Base-by-base conservation (phyloP, 2,329 filamentous ascomycete genomes). In the Botrytis fabae region DNA sequence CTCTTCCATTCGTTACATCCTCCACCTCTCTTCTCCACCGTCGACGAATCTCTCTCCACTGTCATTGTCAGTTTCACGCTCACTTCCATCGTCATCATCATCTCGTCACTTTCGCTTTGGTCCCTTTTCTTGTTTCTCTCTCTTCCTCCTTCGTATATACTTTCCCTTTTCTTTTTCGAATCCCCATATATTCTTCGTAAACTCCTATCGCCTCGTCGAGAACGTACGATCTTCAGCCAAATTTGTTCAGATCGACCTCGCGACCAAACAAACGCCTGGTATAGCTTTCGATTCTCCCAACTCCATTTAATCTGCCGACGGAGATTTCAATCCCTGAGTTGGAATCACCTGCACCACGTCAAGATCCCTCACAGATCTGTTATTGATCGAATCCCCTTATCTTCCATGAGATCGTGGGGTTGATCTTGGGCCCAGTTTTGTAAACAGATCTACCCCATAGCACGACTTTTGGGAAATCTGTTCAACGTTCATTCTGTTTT, bases 391-490 rank as follows among this genome's bases (percentile, higher is more conserved):
- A 46, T 60, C 46, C 40, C 16, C 38, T 40, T 40, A 46, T 61
- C 63, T 60, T 57, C 46, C 22, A 35, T 71, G 61, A 59, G 40
- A 71, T 59, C 61, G 70, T 71, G 70, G 61, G 61, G 48, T 66
- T 65, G 48, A 71, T 60, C 48, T 38, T 68, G 40, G 70, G 48
- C 61, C 70, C 70, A 66, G 38, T 68, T 51, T 69, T 61, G 54
- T 51, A 38, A 20, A 44, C 32, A 38, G 64, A 72, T 61, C 64
- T 44, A 68, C 62, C 70, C 51, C 51, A 25, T 72, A 62, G 12
- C 54, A 51, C 63, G 4, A 28, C 10, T 14, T 51, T 38, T 62
- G 70, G 54, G 70, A 60, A 44, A 38, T 66, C 40, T 12, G 35
- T 28, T 51, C 28, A 35, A 57, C 28, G 10, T 7, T 68, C 14